Base-by-base conservation (phyloP, 163 green algal genomes). In the Scenedesmus sp. region DNA sequence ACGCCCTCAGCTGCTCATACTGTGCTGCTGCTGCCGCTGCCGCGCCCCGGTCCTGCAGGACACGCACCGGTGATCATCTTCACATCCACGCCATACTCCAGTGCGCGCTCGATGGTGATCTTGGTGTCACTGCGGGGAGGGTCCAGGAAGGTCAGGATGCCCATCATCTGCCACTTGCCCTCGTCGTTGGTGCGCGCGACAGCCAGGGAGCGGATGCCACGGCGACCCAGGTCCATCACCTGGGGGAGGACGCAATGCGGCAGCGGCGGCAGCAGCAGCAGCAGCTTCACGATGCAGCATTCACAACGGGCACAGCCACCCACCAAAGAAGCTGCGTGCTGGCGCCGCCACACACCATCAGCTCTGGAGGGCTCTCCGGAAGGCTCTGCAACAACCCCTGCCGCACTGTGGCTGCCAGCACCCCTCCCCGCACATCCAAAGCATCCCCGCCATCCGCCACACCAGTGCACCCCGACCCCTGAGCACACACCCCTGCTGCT, bases 61-160 rank as follows among this genome's bases (percentile, higher is more conserved):
- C 7, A n/a, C 68, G 1, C 51, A 92, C 81, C 91, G 92, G 94
- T 97, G 79, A 97, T 95, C 96, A 98, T 97, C 94, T 98, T 98
- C 20, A 98, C 97, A 61, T 97, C 95, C 26, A 99, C 96, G 30
- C 97, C 97, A 53, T 96, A 95, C 86, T 96, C 95, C 89, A 97
- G 92, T 0, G 97, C 96, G 24, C 92, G 86, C 61, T 97, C 90
- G 83, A 98, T 97, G 26, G 96, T 98, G n/a, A 94, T 87, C 91
- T 97, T 97, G 89, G 96, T 98, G 94, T 99, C 97, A 44, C 94
- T 95, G 70, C 97, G 95, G 9, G 97, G 97, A 15, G 97, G 97
- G 89, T 99, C 97, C 70, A 99, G 94, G 90, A 99, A 97, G 53
- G 97, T 97, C 9, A 99, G 93, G 65, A 99, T 94, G 85, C 97